A percentile compares a stretch with the other conserved stretches of the same genome.
Conservation (phyloP, 495 filamentous ascomycete genomes). For the Lepraria neglecta region DNA sequence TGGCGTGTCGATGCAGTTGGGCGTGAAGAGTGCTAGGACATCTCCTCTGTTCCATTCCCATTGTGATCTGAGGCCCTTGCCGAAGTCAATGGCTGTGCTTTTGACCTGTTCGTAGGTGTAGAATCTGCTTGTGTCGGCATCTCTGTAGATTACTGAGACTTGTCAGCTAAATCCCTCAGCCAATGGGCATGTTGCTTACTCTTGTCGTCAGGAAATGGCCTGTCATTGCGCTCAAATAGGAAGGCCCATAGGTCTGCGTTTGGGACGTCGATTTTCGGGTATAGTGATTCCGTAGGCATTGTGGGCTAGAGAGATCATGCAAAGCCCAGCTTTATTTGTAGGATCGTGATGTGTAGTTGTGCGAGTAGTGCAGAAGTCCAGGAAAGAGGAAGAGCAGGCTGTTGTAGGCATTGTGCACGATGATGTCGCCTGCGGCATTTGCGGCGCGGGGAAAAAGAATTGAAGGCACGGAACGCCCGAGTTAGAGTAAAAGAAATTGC, state of each 20-base stretch:
- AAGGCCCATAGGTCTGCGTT: constrained; percentile 63
- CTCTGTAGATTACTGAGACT: constrained; percentile 65
- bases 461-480: too few species aligned
- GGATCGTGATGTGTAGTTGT: not conserved
- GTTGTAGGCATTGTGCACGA: not conserved
- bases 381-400: not conserved
- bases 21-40: constrained; percentile 62
- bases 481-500: too few species aligned
- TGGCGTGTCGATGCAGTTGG: constrained; percentile 71
- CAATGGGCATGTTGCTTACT: constrained; percentile 33
- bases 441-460: too few species aligned
- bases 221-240: constrained; percentile 70
- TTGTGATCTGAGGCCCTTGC: constrained; percentile 64
- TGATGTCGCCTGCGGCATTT: too few species aligned
- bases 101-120: constrained; percentile 70
- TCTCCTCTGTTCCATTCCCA: constrained; percentile 81
- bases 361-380: not conserved
- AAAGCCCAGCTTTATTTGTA: not conserved
- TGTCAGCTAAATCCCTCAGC: not conserved
- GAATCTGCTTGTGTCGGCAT: constrained; percentile 62
- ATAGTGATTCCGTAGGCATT: constrained; percentile 35
- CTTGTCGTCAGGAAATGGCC: constrained; percentile 59
- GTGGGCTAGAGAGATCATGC: not conserved
- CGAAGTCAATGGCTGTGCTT: constrained; percentile 63
- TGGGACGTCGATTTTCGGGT: constrained; percentile 55